Evolutionary conservation across 306 rosid genomes (phyloP).

Genomic region (Phaseolus lunatus): DNA sequence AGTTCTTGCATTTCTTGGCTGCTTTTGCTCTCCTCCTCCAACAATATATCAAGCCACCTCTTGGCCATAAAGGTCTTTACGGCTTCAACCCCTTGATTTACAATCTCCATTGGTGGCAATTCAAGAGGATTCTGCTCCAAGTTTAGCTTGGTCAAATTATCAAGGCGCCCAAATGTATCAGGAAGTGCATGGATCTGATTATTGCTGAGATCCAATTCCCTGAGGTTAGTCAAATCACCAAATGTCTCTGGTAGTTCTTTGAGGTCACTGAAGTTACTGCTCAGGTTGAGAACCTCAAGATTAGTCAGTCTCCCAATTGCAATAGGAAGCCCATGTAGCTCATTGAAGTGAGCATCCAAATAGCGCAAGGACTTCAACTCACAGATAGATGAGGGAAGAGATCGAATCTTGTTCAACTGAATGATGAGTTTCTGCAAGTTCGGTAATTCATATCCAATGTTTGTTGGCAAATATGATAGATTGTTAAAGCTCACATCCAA

Average conservation of each 20-base stretch:
- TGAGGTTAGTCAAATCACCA: slow-evolving; percentile 86
- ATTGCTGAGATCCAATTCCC: slow-evolving; percentile 91
- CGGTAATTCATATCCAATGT: slow-evolving; percentile 79
- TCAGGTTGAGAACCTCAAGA: slow-evolving; percentile 75
- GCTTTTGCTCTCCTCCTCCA: slow-evolving; percentile 82
- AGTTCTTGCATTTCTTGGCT: slow-evolving; percentile 75
- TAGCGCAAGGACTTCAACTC: slow-evolving; percentile 77
- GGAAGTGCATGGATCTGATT: slow-evolving; percentile 91
- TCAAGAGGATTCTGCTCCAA: slow-evolving; percentile 92
- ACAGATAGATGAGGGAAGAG: slow-evolving; percentile 84
- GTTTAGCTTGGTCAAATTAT: slow-evolving; percentile 77
- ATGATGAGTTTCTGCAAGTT: slow-evolving; percentile 74
- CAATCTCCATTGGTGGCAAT: slow-evolving; percentile 82
- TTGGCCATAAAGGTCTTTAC: slow-evolving; percentile 72
- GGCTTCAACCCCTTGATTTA: slow-evolving; percentile 74
- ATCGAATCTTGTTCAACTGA: slow-evolving; percentile 85
- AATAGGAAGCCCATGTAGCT: slow-evolving; percentile 82
- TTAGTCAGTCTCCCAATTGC: slow-evolving; percentile 74
- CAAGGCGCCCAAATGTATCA: slow-evolving; percentile 91
- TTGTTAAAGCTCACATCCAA: slow-evolving; percentile 89
- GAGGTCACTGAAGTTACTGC: slow-evolving; percentile 88
- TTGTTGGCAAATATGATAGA: slow-evolving; percentile 88
- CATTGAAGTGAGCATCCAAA: slow-evolving; percentile 95
- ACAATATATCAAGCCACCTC: slow-evolving; percentile 80
- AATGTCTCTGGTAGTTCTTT: slow-evolving; percentile 84